Percentiles rank a stretch among this genome's conserved stretches.
phyloP scores from a whole-genome alignment of 1,139 yeast genomes.

The Nakaseomyces bracarensis region DNA sequence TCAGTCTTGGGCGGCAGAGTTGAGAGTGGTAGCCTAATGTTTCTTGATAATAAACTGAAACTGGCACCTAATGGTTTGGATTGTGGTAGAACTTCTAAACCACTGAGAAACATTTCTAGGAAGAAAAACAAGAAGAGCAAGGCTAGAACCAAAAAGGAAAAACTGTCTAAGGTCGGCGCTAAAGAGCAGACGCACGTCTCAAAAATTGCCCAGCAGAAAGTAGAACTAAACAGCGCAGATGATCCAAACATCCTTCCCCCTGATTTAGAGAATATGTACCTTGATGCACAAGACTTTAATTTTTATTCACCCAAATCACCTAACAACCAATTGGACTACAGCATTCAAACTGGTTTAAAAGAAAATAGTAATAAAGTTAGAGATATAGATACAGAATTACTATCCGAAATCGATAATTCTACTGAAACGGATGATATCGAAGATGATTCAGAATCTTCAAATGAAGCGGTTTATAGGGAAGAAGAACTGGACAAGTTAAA shows the following conservation, averaged over 20 bases:
- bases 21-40: slow-evolving; percentile 11
- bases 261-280: slow-evolving; percentile 16
- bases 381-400: background rate
- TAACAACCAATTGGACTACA: background rate
- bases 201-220: background rate
- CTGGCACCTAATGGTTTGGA: slow-evolving; percentile 5
- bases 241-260: slow-evolving; percentile 12
- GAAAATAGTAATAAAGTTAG: background rate
- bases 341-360: no score
- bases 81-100: background rate
- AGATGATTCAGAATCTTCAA: background rate
- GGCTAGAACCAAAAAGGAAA: background rate
- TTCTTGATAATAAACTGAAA: slow-evolving; percentile 12
- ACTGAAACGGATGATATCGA: background rate
- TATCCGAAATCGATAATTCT: background rate
- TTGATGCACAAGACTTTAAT: slow-evolving; percentile 15
- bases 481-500: no score
- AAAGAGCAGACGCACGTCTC: no score
- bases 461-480: background rate
- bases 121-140: slow-evolving; percentile 3
- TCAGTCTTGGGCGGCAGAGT: slow-evolving; percentile 20
- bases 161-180: background rate
- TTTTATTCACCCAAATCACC: slow-evolving; percentile 6
- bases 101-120: slow-evolving; percentile 5
- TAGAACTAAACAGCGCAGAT: background rate